Percentiles rank a stretch among this genome's conserved stretches.
These are phyloP conservation scores for Reticulascus tulasneorum DNA, from an alignment of 2,329 filamentous ascomycete species.

Conservation along the genomic window DNA sequence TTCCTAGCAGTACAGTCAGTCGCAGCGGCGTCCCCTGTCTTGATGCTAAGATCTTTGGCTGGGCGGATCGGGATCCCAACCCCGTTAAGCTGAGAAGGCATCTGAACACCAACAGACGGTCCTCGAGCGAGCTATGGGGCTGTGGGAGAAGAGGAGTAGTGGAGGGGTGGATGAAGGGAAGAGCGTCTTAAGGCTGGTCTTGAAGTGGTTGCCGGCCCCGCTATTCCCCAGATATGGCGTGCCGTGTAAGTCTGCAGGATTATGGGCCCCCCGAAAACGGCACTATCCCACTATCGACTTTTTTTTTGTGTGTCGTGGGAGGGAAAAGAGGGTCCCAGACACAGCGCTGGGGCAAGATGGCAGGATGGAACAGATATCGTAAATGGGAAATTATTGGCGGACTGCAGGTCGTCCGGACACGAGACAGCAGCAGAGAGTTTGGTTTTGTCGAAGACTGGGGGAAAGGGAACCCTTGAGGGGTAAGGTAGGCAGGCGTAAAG, in stretches of 20 bases:
- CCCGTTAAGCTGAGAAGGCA: slow-evolving; percentile 29
- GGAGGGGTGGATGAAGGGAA: slow-evolving; percentile 1
- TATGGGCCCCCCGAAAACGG: slow-evolving; percentile 1
- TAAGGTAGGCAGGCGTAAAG: too few relatives aligned
- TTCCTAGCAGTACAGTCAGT: slow-evolving; percentile 26
- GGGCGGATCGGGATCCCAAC: slow-evolving; percentile 29
- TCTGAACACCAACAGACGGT: too few relatives aligned
- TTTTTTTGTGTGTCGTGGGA: too few relatives aligned
- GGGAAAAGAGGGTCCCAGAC: too few relatives aligned
- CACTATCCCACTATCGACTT: not conserved
- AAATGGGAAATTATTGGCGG: too few relatives aligned
- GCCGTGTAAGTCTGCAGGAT: slow-evolving; percentile 13
- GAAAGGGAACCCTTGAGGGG: too few relatives aligned
- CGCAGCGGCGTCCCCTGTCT: slow-evolving; percentile 5
- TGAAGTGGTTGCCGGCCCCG: slow-evolving; percentile 15
- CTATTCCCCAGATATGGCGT: slow-evolving; percentile 13
- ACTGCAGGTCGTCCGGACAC: too few relatives aligned
- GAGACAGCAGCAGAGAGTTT: too few relatives aligned
- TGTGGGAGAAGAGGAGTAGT: slow-evolving; percentile 9
- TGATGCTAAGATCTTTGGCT: slow-evolving; percentile 24
- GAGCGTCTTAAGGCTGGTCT: slow-evolving; percentile 2
- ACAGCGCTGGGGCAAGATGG: not conserved
- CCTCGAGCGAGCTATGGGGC: too few relatives aligned
- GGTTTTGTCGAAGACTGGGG: not conserved
- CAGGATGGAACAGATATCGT: not conserved